These are phyloP conservation scores for Beauveria scarabaeidicola DNA, from an alignment of 2,329 filamentous ascomycete genomes.

Conservation along the genomic window DNA sequence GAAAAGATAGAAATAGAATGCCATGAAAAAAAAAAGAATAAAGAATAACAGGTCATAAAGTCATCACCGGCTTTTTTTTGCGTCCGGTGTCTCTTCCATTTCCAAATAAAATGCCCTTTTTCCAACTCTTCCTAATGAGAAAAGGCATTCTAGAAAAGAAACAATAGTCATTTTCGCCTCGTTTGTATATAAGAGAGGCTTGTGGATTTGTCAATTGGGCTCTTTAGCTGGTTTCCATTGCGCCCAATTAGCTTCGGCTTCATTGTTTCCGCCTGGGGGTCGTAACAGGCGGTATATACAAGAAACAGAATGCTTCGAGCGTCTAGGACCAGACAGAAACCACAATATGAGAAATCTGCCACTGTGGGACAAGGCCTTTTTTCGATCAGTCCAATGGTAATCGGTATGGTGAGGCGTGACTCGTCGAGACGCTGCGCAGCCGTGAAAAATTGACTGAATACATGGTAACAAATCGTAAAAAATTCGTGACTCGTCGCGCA, in stretches of 20 bases:
- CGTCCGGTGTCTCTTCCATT: conserved; percentile 8
- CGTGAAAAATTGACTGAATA: not conserved
- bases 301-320: not conserved
- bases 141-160: conserved; percentile 7
- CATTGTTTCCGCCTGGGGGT: conserved; percentile 26
- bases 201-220: not conserved
- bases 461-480: conserved; percentile 8
- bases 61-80: conserved; percentile 17
- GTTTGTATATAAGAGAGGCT: not conserved
- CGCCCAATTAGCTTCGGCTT: conserved; percentile 8
- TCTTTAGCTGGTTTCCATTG: not conserved
- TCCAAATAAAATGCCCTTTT: conserved; percentile 7
- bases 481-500: conserved; percentile 9
- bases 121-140: not conserved
- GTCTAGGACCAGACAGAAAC: conserved; percentile 18
- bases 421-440: conserved; percentile 8
- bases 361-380: not conserved
- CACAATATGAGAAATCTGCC: conserved; percentile 14
- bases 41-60: conserved; percentile 19
- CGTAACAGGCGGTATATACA: conserved; percentile 25
- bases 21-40: conserved; percentile 13
- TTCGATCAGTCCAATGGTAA: not conserved
- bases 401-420: not conserved
- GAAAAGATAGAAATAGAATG: conserved; percentile 10
- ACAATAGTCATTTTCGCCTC: conserved; percentile 2